These are phyloP conservation scores for Eimeria tenella DNA, from an alignment of 169 alveolate genomes.

Conservation along the genomic window DNA sequence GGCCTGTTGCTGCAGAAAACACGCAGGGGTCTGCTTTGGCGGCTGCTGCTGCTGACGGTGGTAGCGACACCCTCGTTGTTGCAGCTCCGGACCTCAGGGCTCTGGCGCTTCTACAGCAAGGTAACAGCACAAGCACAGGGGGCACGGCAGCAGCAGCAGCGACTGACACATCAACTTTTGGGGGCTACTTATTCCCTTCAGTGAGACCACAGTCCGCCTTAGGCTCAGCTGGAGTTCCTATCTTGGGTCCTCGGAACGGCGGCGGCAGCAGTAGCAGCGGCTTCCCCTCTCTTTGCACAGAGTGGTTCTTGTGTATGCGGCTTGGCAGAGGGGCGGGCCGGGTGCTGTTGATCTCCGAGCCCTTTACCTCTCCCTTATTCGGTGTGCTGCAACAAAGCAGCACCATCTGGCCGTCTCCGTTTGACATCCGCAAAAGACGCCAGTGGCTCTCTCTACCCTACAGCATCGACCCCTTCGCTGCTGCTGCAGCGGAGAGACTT, in stretches of 20 bases:
- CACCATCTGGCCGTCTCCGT: constrained; percentile 13
- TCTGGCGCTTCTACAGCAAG: constrained; percentile 43
- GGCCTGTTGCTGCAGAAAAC: not conserved
- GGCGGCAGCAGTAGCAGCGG: constrained; percentile 33
- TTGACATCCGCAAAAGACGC: not conserved
- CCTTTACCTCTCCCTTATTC: not conserved
- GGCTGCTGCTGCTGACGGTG: not conserved
- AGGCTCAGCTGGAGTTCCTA: not conserved
- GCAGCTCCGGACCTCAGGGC: constrained; percentile 49
- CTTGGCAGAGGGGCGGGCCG: constrained; percentile 11
- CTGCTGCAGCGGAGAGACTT: not conserved
- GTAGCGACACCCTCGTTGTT: constrained; percentile 30
- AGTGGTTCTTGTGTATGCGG: constrained; percentile 10
- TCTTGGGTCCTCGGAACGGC: not conserved
- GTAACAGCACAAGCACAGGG: not conserved
- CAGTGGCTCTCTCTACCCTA: constrained; percentile 47
- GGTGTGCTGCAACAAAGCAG: constrained; percentile 36
- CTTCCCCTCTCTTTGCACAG: not conserved
- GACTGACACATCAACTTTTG: not conserved
- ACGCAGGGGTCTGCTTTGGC: not conserved
- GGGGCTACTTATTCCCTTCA: not conserved
- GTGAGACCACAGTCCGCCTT: not conserved
- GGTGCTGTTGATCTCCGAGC: constrained; percentile 17
- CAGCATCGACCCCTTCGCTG: not conserved
- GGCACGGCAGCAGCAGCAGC: constrained; percentile 5